Evolutionary conservation across 768 basidiomycete species (phyloP).

Genomic region (Nevesoporus exiguus): DNA sequence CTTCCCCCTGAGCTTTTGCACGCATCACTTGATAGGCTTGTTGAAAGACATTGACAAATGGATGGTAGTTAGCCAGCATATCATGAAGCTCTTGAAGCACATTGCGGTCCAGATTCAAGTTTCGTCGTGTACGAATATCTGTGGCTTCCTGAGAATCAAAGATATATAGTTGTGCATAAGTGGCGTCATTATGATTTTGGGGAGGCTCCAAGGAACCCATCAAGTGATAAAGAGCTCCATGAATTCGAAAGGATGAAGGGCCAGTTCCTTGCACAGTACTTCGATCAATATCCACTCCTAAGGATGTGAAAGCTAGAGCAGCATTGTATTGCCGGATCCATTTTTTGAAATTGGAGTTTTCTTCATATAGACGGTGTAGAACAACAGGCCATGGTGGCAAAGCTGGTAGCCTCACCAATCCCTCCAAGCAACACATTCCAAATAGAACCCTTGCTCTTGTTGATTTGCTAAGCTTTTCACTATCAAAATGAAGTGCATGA

Average conservation of each 20-base stretch:
- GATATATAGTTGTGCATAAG: conserved; percentile 41
- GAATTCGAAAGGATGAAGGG: conserved; percentile 19
- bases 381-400: conserved; percentile 18
- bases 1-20: neutral
- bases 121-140: neutral
- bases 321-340: conserved; percentile 41
- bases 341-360: conserved; percentile 19
- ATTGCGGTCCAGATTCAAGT: neutral
- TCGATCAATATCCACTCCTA: neutral
- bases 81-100: neutral
- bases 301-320: conserved; percentile 4
- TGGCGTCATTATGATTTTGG: conserved; percentile 13
- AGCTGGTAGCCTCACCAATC: conserved; percentile 17
- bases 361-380: neutral
- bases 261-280: conserved; percentile 16
- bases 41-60: neutral
- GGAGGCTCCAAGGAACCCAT: conserved; percentile 32
- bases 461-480: conserved; percentile 11
- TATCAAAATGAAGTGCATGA: neutral
- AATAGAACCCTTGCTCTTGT: conserved; percentile 7
- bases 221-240: conserved; percentile 36
- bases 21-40: neutral
- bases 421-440: conserved; percentile 29
- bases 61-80: neutral
- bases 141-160: conserved; percentile 9